Evolutionary conservation across 257 asterid species (phyloP).

Genomic region (Agastache rugosa): DNA sequence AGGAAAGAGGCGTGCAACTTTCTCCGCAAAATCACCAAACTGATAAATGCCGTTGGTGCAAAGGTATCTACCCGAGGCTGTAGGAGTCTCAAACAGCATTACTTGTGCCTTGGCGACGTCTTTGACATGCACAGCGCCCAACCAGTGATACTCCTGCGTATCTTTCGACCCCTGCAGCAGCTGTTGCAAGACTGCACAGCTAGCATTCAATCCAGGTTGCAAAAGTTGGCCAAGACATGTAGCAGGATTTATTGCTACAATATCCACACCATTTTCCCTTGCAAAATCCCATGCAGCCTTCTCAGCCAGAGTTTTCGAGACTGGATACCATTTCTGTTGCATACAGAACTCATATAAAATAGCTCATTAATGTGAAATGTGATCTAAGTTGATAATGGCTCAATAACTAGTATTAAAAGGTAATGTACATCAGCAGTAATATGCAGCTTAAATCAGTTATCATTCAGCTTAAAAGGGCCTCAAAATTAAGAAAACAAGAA

Average conservation of each 20-base stretch:
- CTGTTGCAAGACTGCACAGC: constrained; percentile 82
- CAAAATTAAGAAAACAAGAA: neutral
- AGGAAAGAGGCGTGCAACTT: constrained; percentile 63
- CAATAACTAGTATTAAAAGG: constrained; percentile 8
- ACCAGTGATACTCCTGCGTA: constrained; percentile 84
- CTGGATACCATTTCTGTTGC: constrained; percentile 88
- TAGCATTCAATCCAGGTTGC: constrained; percentile 81
- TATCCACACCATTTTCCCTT: constrained; percentile 59
- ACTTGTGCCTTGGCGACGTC: constrained; percentile 86
- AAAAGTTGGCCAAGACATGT: constrained; percentile 79
- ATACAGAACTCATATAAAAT: constrained; percentile 1
- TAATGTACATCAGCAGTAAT: neutral
- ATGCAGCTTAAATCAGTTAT: neutral
- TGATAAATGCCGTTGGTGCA: constrained; percentile 90
- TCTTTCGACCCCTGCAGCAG: constrained; percentile 79
- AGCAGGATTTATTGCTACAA: constrained; percentile 80
- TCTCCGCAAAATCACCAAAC: constrained; percentile 74
- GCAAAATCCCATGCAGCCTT: constrained; percentile 87
- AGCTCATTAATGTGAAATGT: neutral
- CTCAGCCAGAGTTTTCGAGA: constrained; percentile 87
- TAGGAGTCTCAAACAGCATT: constrained; percentile 61
- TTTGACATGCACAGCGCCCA: constrained; percentile 92
- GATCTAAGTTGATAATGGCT: neutral
- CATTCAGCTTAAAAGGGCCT: neutral
- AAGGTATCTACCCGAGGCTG: constrained; percentile 81